phyloP scores from a whole-genome alignment of 768 basidiomycete species.

The Rhizopogon roseolus region DNA sequence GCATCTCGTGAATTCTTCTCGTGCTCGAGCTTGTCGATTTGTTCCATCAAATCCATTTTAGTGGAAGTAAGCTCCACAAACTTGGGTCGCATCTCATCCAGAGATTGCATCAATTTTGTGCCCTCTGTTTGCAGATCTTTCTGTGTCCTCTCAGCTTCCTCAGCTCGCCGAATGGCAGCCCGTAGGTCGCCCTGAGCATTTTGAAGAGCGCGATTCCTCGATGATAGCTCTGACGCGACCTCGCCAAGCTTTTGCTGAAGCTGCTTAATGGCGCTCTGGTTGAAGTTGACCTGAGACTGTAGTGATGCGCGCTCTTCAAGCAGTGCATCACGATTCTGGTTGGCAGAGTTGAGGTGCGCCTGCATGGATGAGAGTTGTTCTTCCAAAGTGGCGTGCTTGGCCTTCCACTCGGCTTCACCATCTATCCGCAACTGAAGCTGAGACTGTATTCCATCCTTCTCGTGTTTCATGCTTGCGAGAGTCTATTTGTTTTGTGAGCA shows the following conservation, averaged over 20 bases:
- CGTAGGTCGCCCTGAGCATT: constrained; percentile 63
- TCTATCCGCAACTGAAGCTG: constrained; percentile 38
- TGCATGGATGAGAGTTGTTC: constrained; percentile 34
- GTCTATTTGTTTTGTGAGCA: constrained; percentile 33
- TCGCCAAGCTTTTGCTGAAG: constrained; percentile 57
- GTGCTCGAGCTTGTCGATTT: constrained; percentile 51
- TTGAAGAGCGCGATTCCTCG: constrained; percentile 53
- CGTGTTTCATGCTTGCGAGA: constrained; percentile 51
- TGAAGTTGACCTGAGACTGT: constrained; percentile 40
- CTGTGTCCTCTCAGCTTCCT: constrained; percentile 69
- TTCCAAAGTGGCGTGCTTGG: constrained; percentile 43
- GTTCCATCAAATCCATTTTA: constrained; percentile 66
- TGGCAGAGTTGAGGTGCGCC: constrained; percentile 38
- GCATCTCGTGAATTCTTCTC: constrained; percentile 51
- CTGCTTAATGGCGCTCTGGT: constrained; percentile 42
- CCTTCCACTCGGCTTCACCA: constrained; percentile 43
- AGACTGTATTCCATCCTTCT: constrained; percentile 52
- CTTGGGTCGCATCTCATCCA: constrained; percentile 84
- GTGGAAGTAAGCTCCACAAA: constrained; percentile 74
- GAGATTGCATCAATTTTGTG: constrained; percentile 68
- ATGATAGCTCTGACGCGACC: constrained; percentile 48
- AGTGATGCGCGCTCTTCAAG: constrained; percentile 46
- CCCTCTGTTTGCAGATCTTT: constrained; percentile 75
- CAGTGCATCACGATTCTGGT: constrained; percentile 44
- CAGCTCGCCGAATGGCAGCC: constrained; percentile 58